Percentiles rank a stretch among this genome's conserved stretches.
Conservation (phyloP, 352 stramenopile genomes). For the Phytopythium boreale region DNA sequence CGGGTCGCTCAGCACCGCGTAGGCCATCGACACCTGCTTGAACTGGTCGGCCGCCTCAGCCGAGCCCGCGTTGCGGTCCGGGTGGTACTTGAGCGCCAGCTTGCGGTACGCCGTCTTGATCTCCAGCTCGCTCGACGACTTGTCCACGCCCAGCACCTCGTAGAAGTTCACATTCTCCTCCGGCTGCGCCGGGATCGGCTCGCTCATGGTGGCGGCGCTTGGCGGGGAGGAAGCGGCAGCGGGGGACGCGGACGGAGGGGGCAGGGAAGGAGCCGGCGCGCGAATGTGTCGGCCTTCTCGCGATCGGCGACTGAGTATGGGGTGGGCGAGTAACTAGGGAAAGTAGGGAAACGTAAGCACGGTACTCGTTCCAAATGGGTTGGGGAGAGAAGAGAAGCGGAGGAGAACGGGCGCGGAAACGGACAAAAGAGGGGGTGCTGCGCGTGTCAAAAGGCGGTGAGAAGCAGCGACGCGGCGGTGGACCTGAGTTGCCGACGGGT, state of each 20-base stretch:
- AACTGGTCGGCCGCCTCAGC: slow-evolving; percentile 79
- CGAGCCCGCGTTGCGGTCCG: slow-evolving; percentile 83
- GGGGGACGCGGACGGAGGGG: neutral
- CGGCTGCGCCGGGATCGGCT: slow-evolving; percentile 45
- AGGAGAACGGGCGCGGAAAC: neutral
- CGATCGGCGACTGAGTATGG: too few species aligned
- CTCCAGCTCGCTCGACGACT: slow-evolving; percentile 84
- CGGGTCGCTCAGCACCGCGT: slow-evolving; percentile 81
- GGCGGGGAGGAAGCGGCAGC: neutral
- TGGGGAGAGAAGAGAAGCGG: neutral
- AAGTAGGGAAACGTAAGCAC: too few species aligned
- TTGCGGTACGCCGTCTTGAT: slow-evolving; percentile 90
- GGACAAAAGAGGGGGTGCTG: neutral
- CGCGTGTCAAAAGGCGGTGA: neutral
- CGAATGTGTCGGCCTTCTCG: too few species aligned
- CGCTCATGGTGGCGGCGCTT: slow-evolving; percentile 36
- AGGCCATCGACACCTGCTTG: slow-evolving; percentile 83
- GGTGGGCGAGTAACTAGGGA: too few species aligned
- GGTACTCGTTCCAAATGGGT: too few species aligned
- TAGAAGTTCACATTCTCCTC: slow-evolving; percentile 78
- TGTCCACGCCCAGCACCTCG: slow-evolving; percentile 87
- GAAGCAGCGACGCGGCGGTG: neutral
- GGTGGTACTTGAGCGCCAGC: slow-evolving; percentile 88
- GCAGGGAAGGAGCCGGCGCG: too few species aligned
- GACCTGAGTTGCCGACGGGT: too few species aligned